phyloP scores from a whole-genome alignment of 192 early-diverging fungal species.

The Bifiguratus adelaidae region DNA sequence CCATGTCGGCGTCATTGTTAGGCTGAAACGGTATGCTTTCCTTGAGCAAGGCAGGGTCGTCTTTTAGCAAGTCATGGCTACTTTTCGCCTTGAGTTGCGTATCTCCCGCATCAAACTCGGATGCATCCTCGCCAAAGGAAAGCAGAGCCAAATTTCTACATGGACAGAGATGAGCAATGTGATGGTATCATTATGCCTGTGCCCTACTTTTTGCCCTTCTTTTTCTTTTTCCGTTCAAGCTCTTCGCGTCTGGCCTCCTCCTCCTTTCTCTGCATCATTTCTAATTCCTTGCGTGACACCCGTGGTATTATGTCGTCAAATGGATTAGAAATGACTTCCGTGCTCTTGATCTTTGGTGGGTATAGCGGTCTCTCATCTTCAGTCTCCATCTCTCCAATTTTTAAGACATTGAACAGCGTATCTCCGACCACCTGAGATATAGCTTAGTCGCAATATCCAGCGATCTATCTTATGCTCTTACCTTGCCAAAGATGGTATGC shows the following conservation, averaged over 20 bases:
- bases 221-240: constrained; percentile 25
- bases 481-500: constrained; percentile 90
- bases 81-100: constrained; percentile 29
- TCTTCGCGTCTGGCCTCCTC: constrained; percentile 27
- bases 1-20: too few relatives aligned
- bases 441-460: background rate
- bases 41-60: constrained; percentile 19
- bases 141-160: constrained; percentile 62
- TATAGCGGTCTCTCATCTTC: constrained; percentile 76
- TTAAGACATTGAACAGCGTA: constrained; percentile 84
- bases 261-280: too few relatives aligned
- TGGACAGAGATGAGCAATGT: too few relatives aligned
- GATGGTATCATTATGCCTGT: too few relatives aligned
- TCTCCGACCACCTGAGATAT: constrained; percentile 68
- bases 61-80: constrained; percentile 63
- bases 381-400: constrained; percentile 71
- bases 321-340: constrained; percentile 73
- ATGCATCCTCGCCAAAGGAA: constrained; percentile 84
- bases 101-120: constrained; percentile 28
- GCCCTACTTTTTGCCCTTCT: constrained; percentile 56
- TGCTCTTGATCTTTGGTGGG: constrained; percentile 51
- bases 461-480: constrained; percentile 10
- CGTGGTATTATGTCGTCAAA: constrained; percentile 87
- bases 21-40: too few relatives aligned
- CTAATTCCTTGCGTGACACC: constrained; percentile 25